These are phyloP conservation scores for Takakia lepidozioides DNA, from an alignment of 225 moss, liverwort and hornwort genomes.

Conservation along the genomic window DNA sequence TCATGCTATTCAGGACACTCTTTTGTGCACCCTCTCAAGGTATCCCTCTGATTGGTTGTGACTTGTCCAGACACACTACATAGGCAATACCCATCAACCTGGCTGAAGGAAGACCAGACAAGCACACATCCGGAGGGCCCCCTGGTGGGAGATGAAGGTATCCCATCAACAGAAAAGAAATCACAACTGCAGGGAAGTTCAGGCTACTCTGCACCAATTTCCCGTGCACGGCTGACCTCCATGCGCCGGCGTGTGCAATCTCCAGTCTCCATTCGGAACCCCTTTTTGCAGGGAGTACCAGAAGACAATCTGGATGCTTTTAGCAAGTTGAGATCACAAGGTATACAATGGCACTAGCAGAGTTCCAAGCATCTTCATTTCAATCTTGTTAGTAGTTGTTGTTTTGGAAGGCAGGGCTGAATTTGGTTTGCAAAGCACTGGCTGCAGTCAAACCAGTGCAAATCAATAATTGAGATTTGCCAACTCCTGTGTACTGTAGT, in stretches of 20 bases:
- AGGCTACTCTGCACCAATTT: conserved; percentile 26
- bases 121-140: conserved; percentile 25
- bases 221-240: conserved; percentile 44
- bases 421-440: no score
- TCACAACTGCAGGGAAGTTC: conserved; percentile 26
- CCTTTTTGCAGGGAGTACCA: conserved; percentile 39
- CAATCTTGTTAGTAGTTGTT: conserved; percentile 2
- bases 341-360: conserved; percentile 8
- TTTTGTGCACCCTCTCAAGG: no score
- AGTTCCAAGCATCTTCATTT: conserved; percentile 2
- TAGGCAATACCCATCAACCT: no score
- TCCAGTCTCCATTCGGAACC: conserved; percentile 68
- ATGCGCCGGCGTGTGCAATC: conserved; percentile 64
- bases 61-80: no score
- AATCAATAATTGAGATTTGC: no score
- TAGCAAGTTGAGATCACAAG: conserved; percentile 30
- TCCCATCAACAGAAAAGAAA: conserved; percentile 19
- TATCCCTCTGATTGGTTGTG: no score
- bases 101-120: conserved; percentile 19
- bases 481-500: no score
- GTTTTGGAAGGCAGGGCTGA: no score
- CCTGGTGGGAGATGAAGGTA: conserved; percentile 19
- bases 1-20: no score
- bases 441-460: no score
- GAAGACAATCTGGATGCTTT: conserved; percentile 32